phyloP scores from a whole-genome alignment of 495 filamentous ascomycete genomes.

The Talaromyces wortmannii region DNA sequence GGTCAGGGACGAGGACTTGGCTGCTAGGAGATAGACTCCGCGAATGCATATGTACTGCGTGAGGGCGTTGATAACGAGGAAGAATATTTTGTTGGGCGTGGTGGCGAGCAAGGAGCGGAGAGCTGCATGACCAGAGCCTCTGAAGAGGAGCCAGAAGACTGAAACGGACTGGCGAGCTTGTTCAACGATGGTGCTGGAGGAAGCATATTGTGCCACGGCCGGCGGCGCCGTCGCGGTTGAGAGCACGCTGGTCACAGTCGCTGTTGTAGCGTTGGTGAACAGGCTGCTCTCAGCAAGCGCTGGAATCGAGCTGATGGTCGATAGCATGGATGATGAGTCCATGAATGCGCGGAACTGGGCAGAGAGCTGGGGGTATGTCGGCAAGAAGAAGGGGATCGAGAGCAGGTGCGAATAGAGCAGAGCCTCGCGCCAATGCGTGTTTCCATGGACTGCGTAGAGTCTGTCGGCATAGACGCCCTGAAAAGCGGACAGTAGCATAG shows the following conservation, averaged over 20 bases:
- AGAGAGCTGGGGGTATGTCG: slow-evolving; percentile 35
- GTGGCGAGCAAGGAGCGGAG: slow-evolving; percentile 21
- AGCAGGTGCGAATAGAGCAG: slow-evolving; percentile 88
- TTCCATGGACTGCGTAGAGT: slow-evolving; percentile 77
- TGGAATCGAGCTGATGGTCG: slow-evolving; percentile 8
- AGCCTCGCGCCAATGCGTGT: slow-evolving; percentile 85
- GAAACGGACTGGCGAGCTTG: not conserved
- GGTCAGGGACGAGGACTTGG: slow-evolving; percentile 80
- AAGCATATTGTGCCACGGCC: not conserved
- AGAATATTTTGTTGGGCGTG: slow-evolving; percentile 66
- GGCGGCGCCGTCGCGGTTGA: not conserved
- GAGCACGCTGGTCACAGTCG: not conserved
- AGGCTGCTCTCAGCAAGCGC: slow-evolving; percentile 13
- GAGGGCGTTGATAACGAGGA: slow-evolving; percentile 70
- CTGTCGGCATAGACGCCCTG: slow-evolving; percentile 94
- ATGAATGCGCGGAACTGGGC: slow-evolving; percentile 42
- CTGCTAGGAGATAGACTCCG: slow-evolving; percentile 85
- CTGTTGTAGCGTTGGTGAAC: not conserved
- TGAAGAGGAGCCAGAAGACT: slow-evolving; percentile 1
- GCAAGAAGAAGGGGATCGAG: slow-evolving; percentile 61
- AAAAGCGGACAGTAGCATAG: slow-evolving; percentile 83
- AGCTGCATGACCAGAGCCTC: not conserved
- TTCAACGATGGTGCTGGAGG: slow-evolving; percentile 1
- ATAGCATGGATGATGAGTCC: slow-evolving; percentile 33
- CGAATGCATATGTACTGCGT: slow-evolving; percentile 94